These are phyloP conservation scores for Ballota nigra DNA, from an alignment of 257 asterid species.

Conservation along the genomic window DNA sequence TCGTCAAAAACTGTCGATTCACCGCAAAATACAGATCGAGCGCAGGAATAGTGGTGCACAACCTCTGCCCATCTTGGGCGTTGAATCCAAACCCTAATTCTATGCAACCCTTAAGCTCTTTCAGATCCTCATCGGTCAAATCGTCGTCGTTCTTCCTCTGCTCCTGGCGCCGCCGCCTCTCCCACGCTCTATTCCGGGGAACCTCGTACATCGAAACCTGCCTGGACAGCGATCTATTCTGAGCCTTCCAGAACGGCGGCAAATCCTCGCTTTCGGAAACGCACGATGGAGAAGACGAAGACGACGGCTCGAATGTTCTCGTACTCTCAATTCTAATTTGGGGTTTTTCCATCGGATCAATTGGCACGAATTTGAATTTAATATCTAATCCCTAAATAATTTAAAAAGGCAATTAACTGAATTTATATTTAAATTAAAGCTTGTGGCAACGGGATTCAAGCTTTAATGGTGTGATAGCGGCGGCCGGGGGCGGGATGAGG, in stretches of 20 bases:
- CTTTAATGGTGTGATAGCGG: slow-evolving; percentile 11
- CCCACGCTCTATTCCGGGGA: slow-evolving; percentile 81
- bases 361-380: neutral
- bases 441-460: neutral
- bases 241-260: slow-evolving; percentile 59
- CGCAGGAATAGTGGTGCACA: slow-evolving; percentile 76
- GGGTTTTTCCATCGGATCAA: slow-evolving; percentile 23
- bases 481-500: slow-evolving; percentile 49
- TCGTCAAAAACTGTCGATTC: slow-evolving; percentile 45
- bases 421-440: neutral
- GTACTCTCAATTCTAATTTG: neutral
- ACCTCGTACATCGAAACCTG: slow-evolving; percentile 67
- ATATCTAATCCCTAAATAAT: neutral
- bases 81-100: slow-evolving; percentile 87
- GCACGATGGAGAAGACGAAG: slow-evolving; percentile 25
- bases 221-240: slow-evolving; percentile 41
- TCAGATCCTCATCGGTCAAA: slow-evolving; percentile 74
- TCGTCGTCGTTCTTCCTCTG: slow-evolving; percentile 36
- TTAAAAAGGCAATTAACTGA: neutral
- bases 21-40: slow-evolving; percentile 82
- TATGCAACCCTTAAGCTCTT: slow-evolving; percentile 79
- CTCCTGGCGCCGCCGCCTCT: slow-evolving; percentile 62
- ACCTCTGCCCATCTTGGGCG: slow-evolving; percentile 59
- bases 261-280: slow-evolving; percentile 52
- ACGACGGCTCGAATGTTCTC: neutral